Base-by-base conservation (phyloP, 306 rosid species). In the Citrullus mucosospermus region DNA sequence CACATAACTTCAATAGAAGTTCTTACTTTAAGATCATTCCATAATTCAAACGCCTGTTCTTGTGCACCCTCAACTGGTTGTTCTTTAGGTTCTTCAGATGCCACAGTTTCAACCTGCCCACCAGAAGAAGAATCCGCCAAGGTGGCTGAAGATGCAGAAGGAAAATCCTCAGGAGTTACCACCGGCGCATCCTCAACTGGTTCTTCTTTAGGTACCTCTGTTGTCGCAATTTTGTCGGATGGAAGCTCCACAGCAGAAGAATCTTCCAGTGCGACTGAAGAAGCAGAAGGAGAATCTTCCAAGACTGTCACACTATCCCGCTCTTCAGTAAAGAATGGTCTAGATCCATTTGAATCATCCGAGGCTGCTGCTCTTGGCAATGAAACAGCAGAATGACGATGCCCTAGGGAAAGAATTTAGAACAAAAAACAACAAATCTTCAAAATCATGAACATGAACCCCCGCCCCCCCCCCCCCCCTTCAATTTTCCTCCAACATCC, bases 131-230 rank as follows among this genome's bases (percentile, higher is more conserved):
- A 67, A 53, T 81, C 86, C 22, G 83, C 83, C 58, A 81, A 32
- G 2, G 36, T 32, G 36, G 36, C 36, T 32, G 36, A 32, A 32
- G 36, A 32, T 32, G 36, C 36, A 32, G 36, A 32, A 32, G 36
- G 36, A 32, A 32, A 25, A 25, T 25, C 28, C 28, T 25, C 28
- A 25, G 28, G 8, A 2, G 81, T 59, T 13, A 77, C 53, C 7
- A 46, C 81, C 6, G 71, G 83, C 44, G 81, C 98, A 59, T 85
- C 87, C 32, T 41, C 84, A 14, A 76, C 78, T 1, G 79, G 67
- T 53, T 78, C 87, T 63, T 85, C 83, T 43, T 87, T 79, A 14
- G 84, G 65, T 20, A 51, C 85, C 82, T 82, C 90, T 55, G 79
- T 53, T 7, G 65, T 60, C 25, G 46, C 61, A 32, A 51, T 38